A percentile compares a stretch with the other conserved stretches of the same genome.
Evolutionary conservation across 2,329 filamentous ascomycete genomes (phyloP).

Genomic region (Aspergillus fructus): DNA sequence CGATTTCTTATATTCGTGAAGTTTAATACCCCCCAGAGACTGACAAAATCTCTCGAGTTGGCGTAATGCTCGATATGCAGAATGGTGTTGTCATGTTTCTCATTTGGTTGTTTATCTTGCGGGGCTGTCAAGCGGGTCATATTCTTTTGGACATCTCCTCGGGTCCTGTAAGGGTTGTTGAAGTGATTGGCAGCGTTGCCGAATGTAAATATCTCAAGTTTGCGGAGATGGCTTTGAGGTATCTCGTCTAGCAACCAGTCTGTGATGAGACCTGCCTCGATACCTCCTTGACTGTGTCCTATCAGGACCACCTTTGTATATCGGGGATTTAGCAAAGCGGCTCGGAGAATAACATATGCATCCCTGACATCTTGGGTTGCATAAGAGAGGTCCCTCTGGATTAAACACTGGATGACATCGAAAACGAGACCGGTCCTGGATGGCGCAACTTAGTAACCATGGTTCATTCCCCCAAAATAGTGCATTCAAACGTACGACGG

Average conservation of each 20-base stretch:
- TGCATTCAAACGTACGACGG: slow-evolving; percentile 52
- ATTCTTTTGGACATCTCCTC: slow-evolving; percentile 23
- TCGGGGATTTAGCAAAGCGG: slow-evolving; percentile 59
- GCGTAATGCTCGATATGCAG: slow-evolving; percentile 78
- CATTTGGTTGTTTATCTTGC: not conserved
- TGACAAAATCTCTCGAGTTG: slow-evolving; percentile 71
- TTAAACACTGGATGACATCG: slow-evolving; percentile 72
- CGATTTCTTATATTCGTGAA: slow-evolving; percentile 49
- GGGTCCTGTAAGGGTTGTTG: slow-evolving; percentile 66
- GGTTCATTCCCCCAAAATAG: not conserved
- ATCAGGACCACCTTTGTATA: slow-evolving; percentile 72
- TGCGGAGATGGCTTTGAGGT: slow-evolving; percentile 62
- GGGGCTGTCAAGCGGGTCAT: not conserved
- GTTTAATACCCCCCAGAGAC: slow-evolving; percentile 71
- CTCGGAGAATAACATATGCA: slow-evolving; percentile 62
- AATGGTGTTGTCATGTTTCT: slow-evolving; percentile 47
- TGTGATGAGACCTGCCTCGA: slow-evolving; percentile 69
- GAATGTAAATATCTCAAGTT: slow-evolving; percentile 75
- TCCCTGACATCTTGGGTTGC: slow-evolving; percentile 64
- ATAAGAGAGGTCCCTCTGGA: slow-evolving; percentile 73
- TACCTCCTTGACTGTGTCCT: slow-evolving; percentile 74
- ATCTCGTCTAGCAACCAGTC: slow-evolving; percentile 76
- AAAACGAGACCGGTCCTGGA: slow-evolving; percentile 64
- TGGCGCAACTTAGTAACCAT: not conserved
- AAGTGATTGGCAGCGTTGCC: slow-evolving; percentile 78